These are phyloP conservation scores for Middelhovenomyces tepae DNA, from an alignment of 805 yeast species.

Conservation along the genomic window DNA sequence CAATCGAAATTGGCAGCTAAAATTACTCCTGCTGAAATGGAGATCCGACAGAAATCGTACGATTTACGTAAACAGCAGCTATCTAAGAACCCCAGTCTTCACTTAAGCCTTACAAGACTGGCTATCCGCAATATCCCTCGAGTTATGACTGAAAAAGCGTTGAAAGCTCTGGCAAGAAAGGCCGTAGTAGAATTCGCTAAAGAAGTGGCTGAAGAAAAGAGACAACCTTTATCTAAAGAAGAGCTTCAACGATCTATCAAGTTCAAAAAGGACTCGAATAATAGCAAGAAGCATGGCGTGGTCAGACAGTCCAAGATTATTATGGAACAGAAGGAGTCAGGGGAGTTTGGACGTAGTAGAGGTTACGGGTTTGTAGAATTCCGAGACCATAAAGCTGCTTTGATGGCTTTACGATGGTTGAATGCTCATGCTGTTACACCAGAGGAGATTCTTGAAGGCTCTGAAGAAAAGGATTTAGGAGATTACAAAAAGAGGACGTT, in stretches of 20 bases:
- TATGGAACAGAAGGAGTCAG: constrained; percentile 84
- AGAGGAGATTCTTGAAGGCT: constrained; percentile 45
- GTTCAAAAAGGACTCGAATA: constrained; percentile 52
- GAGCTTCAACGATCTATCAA: constrained; percentile 74
- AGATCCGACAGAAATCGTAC: constrained; percentile 80
- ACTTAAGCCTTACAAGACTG: constrained; percentile 86
- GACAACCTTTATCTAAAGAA: constrained; percentile 86
- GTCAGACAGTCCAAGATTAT: constrained; percentile 90
- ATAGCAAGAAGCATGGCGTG: constrained; percentile 74
- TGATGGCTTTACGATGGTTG: constrained; percentile 95
- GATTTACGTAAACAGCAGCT: constrained; percentile 81
- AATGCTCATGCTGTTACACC: constrained; percentile 80
- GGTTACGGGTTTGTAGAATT: constrained; percentile 95
- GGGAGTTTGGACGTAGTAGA: constrained; percentile 81
- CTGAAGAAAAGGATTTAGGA: constrained; percentile 15
- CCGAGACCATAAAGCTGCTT: constrained; percentile 83
- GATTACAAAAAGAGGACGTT: constrained; percentile 56
- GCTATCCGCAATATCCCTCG: constrained; percentile 93
- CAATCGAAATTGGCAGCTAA: constrained; percentile 69
- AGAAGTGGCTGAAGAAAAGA: constrained; percentile 62
- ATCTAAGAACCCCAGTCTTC: constrained; percentile 82
- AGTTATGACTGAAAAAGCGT: constrained; percentile 76
- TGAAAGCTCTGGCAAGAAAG: constrained; percentile 87
- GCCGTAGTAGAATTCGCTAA: constrained; percentile 92
- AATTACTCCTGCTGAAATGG: constrained; percentile 66